These are phyloP conservation scores for Dillenia suffruticosa DNA, from an alignment of 164 flowering plant genomes.

Conservation along the genomic window DNA sequence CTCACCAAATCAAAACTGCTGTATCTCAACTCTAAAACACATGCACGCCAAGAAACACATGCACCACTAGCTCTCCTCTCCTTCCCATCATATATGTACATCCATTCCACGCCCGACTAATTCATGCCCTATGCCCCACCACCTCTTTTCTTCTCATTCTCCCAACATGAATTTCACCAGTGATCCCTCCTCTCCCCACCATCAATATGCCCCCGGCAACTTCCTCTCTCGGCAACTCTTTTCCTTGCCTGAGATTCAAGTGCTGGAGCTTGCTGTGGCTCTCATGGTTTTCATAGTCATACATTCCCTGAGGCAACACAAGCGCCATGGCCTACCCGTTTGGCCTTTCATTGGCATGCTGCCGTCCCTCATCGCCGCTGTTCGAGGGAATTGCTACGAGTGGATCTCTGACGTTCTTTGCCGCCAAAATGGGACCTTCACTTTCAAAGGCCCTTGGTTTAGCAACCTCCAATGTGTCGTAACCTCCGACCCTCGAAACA, in stretches of 20 bases:
- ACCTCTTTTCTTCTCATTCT: background rate
- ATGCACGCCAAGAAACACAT: constrained; percentile 45
- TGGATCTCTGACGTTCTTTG: constrained; percentile 54
- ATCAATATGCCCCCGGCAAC: background rate
- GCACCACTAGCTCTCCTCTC: background rate
- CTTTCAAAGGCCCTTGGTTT: constrained; percentile 64
- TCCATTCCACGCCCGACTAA: constrained; percentile 4
- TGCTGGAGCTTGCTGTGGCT: constrained; percentile 53
- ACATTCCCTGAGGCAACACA: constrained; percentile 50
- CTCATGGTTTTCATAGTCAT: constrained; percentile 48
- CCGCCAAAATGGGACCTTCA: constrained; percentile 55
- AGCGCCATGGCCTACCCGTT: constrained; percentile 51
- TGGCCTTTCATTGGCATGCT: constrained; percentile 94
- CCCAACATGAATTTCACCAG: constrained; percentile 15
- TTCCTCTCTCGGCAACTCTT: constrained; percentile 12
- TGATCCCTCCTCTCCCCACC: background rate
- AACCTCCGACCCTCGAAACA: constrained; percentile 76
- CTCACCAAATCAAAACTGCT: constrained; percentile 72
- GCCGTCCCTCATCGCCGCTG: constrained; percentile 52
- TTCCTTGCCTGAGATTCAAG: constrained; percentile 41
- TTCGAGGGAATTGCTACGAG: constrained; percentile 50
- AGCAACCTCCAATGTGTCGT: constrained; percentile 65
- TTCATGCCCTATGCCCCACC: constrained; percentile 6
- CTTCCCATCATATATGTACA: constrained; percentile 25
- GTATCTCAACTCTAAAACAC: constrained; percentile 4